Evolutionary conservation across 73 alveolate species (phyloP).

Genomic region (Diophrys appendiculata): DNA sequence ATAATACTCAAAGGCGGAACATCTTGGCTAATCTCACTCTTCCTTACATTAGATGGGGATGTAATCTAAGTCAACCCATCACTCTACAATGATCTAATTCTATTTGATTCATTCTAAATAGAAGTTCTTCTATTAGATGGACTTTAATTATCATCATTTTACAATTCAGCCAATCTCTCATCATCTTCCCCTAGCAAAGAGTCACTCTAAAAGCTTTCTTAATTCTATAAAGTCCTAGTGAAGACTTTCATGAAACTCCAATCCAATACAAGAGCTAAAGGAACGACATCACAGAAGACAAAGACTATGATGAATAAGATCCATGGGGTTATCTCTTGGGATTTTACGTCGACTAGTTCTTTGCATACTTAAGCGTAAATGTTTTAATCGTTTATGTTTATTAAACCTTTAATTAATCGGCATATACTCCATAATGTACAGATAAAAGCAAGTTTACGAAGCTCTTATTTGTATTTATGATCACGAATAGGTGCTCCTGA

Average conservation of each 20-base stretch:
- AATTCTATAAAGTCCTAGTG: neutral
- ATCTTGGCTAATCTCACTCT: too few relatives aligned
- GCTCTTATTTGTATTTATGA: neutral
- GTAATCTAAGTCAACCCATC: too few relatives aligned
- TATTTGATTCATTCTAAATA: too few relatives aligned
- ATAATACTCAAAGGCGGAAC: too few relatives aligned
- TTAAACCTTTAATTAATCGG: neutral
- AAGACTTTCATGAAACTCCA: constrained; percentile 1
- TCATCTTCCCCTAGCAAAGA: too few relatives aligned
- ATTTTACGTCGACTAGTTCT: neutral
- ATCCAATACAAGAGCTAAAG: neutral
- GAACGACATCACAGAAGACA: neutral
- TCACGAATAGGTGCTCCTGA: neutral
- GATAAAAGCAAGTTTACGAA: neutral
- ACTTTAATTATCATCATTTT: too few relatives aligned
- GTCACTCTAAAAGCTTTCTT: too few relatives aligned
- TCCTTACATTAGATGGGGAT: too few relatives aligned
- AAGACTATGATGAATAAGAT: too few relatives aligned
- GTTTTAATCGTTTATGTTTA: neutral
- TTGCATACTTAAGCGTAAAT: neutral
- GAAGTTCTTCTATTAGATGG: too few relatives aligned
- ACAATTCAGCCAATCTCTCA: too few relatives aligned
- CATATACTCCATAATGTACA: neutral
- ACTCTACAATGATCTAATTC: too few relatives aligned
- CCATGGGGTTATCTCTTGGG: neutral